Percentiles rank a stretch among this genome's conserved stretches.
Evolutionary conservation across 305 asterid genomes (phyloP).

Genomic region (Fraxinus dipetala): DNA sequence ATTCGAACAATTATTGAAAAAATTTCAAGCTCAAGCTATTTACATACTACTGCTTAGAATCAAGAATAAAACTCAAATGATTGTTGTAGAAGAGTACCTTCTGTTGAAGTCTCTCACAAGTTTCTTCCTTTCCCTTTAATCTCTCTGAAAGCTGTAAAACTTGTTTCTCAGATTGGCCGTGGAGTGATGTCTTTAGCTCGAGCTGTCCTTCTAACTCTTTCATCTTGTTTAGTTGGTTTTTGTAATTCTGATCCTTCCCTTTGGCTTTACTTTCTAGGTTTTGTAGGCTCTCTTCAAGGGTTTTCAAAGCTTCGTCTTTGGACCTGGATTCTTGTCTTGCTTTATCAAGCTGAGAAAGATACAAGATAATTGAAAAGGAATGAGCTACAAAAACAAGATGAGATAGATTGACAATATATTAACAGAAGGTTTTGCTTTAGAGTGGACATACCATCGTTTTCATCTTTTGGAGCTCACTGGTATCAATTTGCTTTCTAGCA

Average conservation of each 20-base stretch:
- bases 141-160: conserved; percentile 59
- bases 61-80: background rate
- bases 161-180: conserved; percentile 65
- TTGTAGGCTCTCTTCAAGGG: conserved; percentile 60
- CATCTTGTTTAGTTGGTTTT: conserved; percentile 56
- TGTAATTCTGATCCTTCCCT: conserved; percentile 62
- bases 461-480: conserved; percentile 70
- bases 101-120: conserved; percentile 64
- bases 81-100: conserved; percentile 43
- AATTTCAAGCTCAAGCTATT: background rate
- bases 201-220: conserved; percentile 62
- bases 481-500: conserved; percentile 68
- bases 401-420: background rate
- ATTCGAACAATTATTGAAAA: background rate
- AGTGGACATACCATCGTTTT: conserved; percentile 62
- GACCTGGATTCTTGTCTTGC: conserved; percentile 56
- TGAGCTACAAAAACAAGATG: background rate
- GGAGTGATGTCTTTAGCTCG: conserved; percentile 53
- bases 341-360: conserved; percentile 55
- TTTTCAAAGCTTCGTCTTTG: conserved; percentile 64
- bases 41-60: background rate
- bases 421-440: conserved; percentile 8
- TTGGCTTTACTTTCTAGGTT: conserved; percentile 59
- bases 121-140: conserved; percentile 71
- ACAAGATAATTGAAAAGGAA: background rate